phyloP scores from a whole-genome alignment of 2,329 filamentous ascomycete species.

The Chaetomiaceae sp. region DNA sequence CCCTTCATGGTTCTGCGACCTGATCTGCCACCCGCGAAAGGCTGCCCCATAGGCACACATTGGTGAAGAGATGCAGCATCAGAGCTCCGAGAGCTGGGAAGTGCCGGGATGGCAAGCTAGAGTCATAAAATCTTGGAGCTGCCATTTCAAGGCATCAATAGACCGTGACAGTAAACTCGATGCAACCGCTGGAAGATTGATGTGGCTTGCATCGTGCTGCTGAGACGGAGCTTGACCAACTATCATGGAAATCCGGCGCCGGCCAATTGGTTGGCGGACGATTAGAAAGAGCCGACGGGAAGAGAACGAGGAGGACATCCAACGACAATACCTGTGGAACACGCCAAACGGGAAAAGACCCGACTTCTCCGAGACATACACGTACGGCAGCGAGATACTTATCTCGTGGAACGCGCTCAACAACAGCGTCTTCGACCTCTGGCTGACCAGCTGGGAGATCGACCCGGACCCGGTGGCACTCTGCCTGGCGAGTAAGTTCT shows the following conservation, averaged over 20 bases:
- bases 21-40: constrained; percentile 2
- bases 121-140: background rate
- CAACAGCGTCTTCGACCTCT: constrained; percentile 22
- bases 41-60: background rate
- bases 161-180: background rate
- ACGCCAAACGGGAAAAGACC: constrained; percentile 12
- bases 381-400: constrained; percentile 15
- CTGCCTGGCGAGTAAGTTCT: constrained; percentile 18
- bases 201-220: background rate
- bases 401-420: constrained; percentile 23
- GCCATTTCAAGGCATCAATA: background rate
- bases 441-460: constrained; percentile 19
- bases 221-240: background rate
- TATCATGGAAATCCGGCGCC: constrained; percentile 7
- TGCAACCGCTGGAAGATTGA: background rate
- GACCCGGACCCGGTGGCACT: constrained; percentile 11
- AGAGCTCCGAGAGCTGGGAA: background rate
- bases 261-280: background rate
- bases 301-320: background rate
- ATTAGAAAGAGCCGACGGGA: background rate
- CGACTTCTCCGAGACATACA: constrained; percentile 17
- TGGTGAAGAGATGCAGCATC: background rate
- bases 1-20: constrained; percentile 4
- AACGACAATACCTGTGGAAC: constrained; percentile 18
- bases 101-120: background rate